Evolutionary conservation across 805 yeast genomes (phyloP).

Genomic region (Ogataea neopini): DNA sequence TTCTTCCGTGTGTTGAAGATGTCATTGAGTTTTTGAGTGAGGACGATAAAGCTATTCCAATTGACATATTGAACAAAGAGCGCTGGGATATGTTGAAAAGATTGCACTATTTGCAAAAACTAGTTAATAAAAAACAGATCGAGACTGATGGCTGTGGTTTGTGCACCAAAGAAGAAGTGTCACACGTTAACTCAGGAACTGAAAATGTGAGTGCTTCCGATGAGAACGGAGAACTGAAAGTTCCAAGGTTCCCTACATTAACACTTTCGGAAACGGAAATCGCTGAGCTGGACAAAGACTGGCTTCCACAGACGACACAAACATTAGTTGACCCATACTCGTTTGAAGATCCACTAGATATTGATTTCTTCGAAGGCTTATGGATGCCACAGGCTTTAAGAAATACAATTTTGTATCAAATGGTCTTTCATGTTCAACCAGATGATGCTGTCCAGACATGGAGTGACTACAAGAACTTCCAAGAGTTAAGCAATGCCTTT

Average conservation of each 20-base stretch:
- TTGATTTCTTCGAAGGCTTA: slow-evolving; percentile 78
- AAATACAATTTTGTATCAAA: slow-evolving; percentile 77
- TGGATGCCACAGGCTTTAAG: slow-evolving; percentile 84
- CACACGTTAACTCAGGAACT: slow-evolving; percentile 13
- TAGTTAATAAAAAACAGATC: slow-evolving; percentile 46
- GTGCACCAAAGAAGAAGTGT: slow-evolving; percentile 4
- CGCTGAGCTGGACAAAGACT: slow-evolving; percentile 37
- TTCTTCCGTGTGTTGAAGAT: slow-evolving; percentile 54
- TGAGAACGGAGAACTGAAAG: slow-evolving; percentile 35
- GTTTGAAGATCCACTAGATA: slow-evolving; percentile 83
- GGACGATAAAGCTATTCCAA: slow-evolving; percentile 36
- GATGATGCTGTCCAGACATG: slow-evolving; percentile 89
- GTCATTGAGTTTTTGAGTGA: slow-evolving; percentile 56
- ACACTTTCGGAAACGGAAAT: slow-evolving; percentile 46
- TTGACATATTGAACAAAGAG: slow-evolving; percentile 47
- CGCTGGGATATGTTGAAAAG: slow-evolving; percentile 74
- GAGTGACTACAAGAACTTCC: slow-evolving; percentile 80
- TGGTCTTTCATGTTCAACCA: slow-evolving; percentile 92
- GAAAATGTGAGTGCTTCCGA: slow-evolving; percentile 14
- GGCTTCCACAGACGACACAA: slow-evolving; percentile 37
- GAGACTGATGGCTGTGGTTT: slow-evolving; percentile 5
- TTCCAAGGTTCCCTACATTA: slow-evolving; percentile 30
- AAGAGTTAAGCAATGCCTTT: slow-evolving; percentile 62
- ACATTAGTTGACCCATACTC: slow-evolving; percentile 80
- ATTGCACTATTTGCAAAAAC: slow-evolving; percentile 66